Percentiles rank a stretch among this genome's conserved stretches.
Evolutionary conservation across 1,139 yeast genomes (phyloP).

Genomic region (Arxiozyma telluris): DNA sequence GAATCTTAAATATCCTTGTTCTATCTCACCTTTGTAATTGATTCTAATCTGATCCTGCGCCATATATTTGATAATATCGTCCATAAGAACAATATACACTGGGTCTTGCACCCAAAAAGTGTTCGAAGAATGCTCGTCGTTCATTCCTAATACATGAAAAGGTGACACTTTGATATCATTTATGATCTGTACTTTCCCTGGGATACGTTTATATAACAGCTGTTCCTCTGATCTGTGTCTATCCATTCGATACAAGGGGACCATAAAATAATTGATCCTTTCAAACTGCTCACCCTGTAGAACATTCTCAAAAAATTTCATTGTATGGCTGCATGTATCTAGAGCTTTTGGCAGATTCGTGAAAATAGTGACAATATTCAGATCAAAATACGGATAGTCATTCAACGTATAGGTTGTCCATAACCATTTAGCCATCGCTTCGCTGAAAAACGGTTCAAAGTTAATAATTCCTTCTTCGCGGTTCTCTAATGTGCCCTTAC

Average conservation of each 20-base stretch:
- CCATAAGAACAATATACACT: constrained; percentile 22
- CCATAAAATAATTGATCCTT: constrained; percentile 19
- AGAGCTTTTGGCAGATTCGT: constrained; percentile 22
- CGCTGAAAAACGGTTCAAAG: constrained; percentile 1
- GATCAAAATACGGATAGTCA: constrained; percentile 26
- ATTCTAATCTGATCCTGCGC: constrained; percentile 23
- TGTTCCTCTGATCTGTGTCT: background rate
- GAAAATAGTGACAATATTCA: constrained; percentile 24
- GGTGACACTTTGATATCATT: constrained; percentile 12
- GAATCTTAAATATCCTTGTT: constrained; percentile 19
- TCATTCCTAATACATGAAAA: constrained; percentile 1
- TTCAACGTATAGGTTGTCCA: constrained; percentile 26
- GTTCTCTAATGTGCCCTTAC: no score
- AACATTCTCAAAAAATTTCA: constrained; percentile 15
- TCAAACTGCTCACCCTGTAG: constrained; percentile 16
- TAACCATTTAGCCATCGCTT: constrained; percentile 24
- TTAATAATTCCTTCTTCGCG: background rate
- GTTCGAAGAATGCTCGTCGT: background rate
- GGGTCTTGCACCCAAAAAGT: constrained; percentile 23
- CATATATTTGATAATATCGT: constrained; percentile 22
- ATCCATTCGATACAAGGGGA: constrained; percentile 21
- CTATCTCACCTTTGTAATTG: constrained; percentile 13
- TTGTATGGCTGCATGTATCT: constrained; percentile 12
- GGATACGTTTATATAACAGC: constrained; percentile 8
- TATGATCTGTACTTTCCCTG: constrained; percentile 15